Evolutionary conservation across 2,329 filamentous ascomycete species (phyloP).

Genomic region (Trichoderma koningiopsis): DNA sequence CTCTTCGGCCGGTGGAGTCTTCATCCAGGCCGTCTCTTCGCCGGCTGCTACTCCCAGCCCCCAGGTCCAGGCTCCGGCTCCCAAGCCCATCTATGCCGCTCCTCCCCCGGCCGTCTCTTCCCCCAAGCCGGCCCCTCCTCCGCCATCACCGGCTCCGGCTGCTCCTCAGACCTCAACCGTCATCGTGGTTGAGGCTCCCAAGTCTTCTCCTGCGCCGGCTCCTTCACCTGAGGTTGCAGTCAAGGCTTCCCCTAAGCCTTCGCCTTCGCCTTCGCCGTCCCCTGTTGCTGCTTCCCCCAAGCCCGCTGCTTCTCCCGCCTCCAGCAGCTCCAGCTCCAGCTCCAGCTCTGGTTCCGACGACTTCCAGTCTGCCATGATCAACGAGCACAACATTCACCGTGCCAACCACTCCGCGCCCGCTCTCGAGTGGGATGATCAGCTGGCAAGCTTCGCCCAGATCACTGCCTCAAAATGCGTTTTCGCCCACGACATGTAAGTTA

Average conservation of each 20-base stretch:
- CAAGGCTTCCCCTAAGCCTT: background rate
- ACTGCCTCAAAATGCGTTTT: conserved; percentile 71
- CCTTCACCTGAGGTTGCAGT: background rate
- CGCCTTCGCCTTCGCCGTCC: conserved; percentile 8
- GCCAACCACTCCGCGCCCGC: conserved; percentile 72
- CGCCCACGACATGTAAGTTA: conserved; percentile 73
- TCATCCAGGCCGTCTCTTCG: conserved; percentile 30
- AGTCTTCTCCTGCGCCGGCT: background rate
- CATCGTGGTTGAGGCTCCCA: background rate
- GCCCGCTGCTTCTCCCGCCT: background rate
- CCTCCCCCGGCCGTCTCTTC: conserved; percentile 8
- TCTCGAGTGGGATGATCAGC: conserved; percentile 65
- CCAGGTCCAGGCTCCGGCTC: conserved; percentile 20
- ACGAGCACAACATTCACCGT: conserved; percentile 86
- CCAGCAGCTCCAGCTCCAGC: conserved; percentile 32
- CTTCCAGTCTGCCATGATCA: conserved; percentile 51
- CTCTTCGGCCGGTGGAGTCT: conserved; percentile 32
- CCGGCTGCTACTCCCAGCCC: conserved; percentile 18
- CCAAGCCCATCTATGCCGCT: background rate
- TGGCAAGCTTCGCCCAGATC: conserved; percentile 64
- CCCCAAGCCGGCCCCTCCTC: background rate
- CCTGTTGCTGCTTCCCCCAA: background rate
- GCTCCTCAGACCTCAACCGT: conserved; percentile 2
- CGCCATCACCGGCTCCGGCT: background rate
- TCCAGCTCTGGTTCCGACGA: conserved; percentile 27